These are phyloP conservation scores for Coprinopsis sp. DNA, from an alignment of 768 basidiomycete genomes.

Conservation along the genomic window DNA sequence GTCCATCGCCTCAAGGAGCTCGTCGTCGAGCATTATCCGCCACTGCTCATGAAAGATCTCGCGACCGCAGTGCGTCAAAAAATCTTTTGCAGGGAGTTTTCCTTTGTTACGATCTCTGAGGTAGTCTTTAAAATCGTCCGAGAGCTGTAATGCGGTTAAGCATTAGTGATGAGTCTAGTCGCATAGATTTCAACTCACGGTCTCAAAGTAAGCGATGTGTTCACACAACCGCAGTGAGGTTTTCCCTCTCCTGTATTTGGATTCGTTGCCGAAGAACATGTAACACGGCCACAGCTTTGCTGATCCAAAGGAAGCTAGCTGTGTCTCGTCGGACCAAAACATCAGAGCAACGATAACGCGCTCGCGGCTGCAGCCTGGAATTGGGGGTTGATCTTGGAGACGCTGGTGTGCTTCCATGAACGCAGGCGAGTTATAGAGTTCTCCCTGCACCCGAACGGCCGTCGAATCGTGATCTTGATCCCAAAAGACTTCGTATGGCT, in stretches of 20 bases:
- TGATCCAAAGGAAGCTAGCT: slow-evolving; percentile 14
- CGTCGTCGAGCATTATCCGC: neutral
- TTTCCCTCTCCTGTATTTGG: slow-evolving; percentile 15
- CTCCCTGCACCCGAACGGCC: slow-evolving; percentile 11
- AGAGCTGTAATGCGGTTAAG: neutral
- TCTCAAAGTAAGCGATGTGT: slow-evolving; percentile 17
- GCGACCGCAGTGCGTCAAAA: neutral
- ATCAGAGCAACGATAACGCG: slow-evolving; percentile 21
- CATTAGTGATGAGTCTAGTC: neutral
- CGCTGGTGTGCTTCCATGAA: slow-evolving; percentile 16
- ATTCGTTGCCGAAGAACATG: slow-evolving; percentile 15
- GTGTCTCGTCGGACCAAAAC: slow-evolving; percentile 20
- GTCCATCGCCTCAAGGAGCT: neutral
- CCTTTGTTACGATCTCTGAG: neutral
- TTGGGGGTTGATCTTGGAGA: neutral
- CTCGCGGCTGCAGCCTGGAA: slow-evolving; percentile 11
- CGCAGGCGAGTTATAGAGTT: slow-evolving; percentile 17
- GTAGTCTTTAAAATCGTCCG: neutral
- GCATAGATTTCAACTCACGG: neutral
- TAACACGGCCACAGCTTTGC: slow-evolving; percentile 17
- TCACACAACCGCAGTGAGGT: slow-evolving; percentile 8
- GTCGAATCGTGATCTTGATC: neutral
- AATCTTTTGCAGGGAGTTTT: neutral
- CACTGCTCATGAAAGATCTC: slow-evolving; percentile 1
- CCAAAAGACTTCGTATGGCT: slow-evolving; percentile 12